phyloP scores from a whole-genome alignment of 2,329 filamentous ascomycete genomes.

The Cucurbitaria berberidis region DNA sequence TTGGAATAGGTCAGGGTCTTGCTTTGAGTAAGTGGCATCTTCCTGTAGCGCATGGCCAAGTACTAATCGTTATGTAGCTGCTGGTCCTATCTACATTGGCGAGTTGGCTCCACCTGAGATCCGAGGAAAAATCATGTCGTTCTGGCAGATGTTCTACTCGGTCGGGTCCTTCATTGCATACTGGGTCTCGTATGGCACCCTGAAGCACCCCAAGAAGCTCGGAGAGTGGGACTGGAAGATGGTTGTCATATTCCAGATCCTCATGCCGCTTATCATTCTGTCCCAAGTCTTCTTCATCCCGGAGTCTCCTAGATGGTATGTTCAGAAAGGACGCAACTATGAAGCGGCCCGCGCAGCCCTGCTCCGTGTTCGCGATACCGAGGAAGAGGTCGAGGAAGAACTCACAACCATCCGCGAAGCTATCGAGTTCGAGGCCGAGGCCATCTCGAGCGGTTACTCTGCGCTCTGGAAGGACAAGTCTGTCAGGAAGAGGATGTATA shows the following conservation, averaged over 20 bases:
- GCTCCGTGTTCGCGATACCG: conserved; percentile 65
- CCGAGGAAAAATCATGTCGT: conserved; percentile 70
- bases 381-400: conserved; percentile 71
- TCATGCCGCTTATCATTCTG: conserved; percentile 70
- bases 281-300: conserved; percentile 66
- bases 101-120: conserved; percentile 70
- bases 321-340: conserved; percentile 65
- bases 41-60: background rate
- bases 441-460: conserved; percentile 66
- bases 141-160: conserved; percentile 71
- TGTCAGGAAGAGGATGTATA: conserved; percentile 68
- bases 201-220: conserved; percentile 60
- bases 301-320: conserved; percentile 72
- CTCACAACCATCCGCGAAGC: conserved; percentile 69
- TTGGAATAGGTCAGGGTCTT: conserved; percentile 73
- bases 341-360: conserved; percentile 67
- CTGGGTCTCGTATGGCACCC: conserved; percentile 70
- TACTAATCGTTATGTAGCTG: conserved; percentile 50
- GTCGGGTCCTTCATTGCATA: conserved; percentile 69
- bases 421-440: conserved; percentile 74
- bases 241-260: conserved; percentile 74
- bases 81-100: conserved; percentile 74
- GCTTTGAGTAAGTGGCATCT: conserved; percentile 60
- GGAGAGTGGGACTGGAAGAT: conserved; percentile 77
- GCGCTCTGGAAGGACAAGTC: conserved; percentile 74